A percentile compares a stretch with the other conserved stretches of the same genome.
phyloP scores from a whole-genome alignment of 352 stramenopile species.

The Pythium pyrilobum region DNA sequence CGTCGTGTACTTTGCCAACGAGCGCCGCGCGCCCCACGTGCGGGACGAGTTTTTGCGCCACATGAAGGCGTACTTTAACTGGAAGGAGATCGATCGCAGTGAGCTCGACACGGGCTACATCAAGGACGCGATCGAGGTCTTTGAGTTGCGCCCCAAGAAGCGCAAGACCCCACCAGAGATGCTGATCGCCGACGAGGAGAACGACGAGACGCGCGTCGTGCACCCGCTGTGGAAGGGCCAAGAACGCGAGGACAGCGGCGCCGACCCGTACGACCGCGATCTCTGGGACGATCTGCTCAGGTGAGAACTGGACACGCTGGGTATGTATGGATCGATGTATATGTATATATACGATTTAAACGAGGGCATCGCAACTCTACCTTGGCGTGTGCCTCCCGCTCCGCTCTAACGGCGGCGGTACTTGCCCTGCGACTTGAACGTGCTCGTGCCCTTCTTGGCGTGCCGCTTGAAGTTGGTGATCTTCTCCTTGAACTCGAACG shows the following conservation, averaged over 20 bases:
- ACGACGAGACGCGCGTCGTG: conserved; percentile 33
- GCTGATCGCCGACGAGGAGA: conserved; percentile 36
- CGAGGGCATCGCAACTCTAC: too few species aligned
- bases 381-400: background rate
- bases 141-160: conserved; percentile 72
- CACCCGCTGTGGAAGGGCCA: conserved; percentile 34
- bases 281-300: conserved; percentile 62
- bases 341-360: background rate
- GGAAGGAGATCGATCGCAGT: conserved; percentile 52
- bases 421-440: conserved; percentile 90
- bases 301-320: too few species aligned
- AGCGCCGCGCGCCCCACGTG: conserved; percentile 54
- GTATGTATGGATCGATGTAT: background rate
- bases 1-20: conserved; percentile 72
- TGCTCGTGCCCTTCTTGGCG: conserved; percentile 68
- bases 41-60: conserved; percentile 62
- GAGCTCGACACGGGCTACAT: conserved; percentile 62
- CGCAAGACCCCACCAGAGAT: conserved; percentile 68
- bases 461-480: conserved; percentile 90
- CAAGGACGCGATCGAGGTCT: conserved; percentile 75
- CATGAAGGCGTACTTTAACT: conserved; percentile 69
- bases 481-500: conserved; percentile 89
- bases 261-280: conserved; percentile 60
- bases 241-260: background rate
- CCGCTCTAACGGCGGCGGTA: conserved; percentile 65